A percentile compares a stretch with the other conserved stretches of the same genome.
Evolutionary conservation across 1,284 basidiomycete genomes (phyloP).

Genomic region (Irpex sp.): DNA sequence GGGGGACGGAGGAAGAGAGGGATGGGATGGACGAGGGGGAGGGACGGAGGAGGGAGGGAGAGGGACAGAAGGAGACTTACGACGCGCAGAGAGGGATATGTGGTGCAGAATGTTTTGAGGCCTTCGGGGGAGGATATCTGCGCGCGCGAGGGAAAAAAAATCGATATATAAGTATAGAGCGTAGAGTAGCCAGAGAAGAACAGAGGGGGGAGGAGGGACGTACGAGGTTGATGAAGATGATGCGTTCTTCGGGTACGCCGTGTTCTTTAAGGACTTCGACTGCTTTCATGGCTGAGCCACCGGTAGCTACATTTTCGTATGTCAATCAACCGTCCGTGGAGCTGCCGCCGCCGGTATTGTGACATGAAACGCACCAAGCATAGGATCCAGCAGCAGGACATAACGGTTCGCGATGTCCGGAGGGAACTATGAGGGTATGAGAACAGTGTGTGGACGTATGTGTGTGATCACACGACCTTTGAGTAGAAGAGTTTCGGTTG

Average conservation of each 20-base stretch:
- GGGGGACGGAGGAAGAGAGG: no score
- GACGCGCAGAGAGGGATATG: slow-evolving; percentile 81
- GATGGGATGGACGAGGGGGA: no score
- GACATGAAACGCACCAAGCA: slow-evolving; percentile 88
- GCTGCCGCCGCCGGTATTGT: no score
- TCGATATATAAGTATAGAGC: not conserved
- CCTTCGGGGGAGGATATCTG: slow-evolving; percentile 94
- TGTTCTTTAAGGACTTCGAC: slow-evolving; percentile 92
- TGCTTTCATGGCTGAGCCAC: slow-evolving; percentile 96
- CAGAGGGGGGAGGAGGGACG: slow-evolving; percentile 14
- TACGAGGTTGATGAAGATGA: slow-evolving; percentile 96
- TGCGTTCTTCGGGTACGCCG: slow-evolving; percentile 85
- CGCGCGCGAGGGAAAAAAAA: not conserved
- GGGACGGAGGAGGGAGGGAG: not conserved
- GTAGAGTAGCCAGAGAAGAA: not conserved
- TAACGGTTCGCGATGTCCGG: slow-evolving; percentile 91
- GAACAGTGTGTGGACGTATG: not conserved
- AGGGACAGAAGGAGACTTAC: slow-evolving; percentile 43
- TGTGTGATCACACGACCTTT: slow-evolving; percentile 44
- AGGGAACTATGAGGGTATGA: slow-evolving; percentile 62
- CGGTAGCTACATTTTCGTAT: slow-evolving; percentile 82
- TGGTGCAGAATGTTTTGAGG: slow-evolving; percentile 75
- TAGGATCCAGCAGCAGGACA: slow-evolving; percentile 93
- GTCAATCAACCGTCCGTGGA: no score
- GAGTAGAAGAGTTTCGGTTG: slow-evolving; percentile 89